These are phyloP conservation scores for Diplodia scrobiculata DNA, from an alignment of 2,329 filamentous ascomycete genomes.

Conservation along the genomic window DNA sequence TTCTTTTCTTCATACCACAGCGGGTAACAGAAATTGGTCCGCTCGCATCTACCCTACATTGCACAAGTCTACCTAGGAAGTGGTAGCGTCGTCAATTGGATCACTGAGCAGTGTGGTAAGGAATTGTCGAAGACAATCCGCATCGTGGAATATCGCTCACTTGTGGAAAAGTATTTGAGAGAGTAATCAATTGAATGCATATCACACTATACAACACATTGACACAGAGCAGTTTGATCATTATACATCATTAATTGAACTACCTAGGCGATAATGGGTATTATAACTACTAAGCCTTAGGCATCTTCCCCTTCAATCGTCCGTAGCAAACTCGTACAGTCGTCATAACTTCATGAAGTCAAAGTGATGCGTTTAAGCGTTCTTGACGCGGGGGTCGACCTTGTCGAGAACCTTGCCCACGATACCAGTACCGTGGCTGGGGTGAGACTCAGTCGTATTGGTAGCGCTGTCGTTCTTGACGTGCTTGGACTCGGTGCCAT, in stretches of 20 bases:
- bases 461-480: not conserved
- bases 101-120: too few species aligned
- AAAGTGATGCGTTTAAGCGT: not conserved
- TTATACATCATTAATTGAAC: not conserved
- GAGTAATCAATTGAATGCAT: not conserved
- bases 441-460: constrained; percentile 12
- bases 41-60: too few species aligned
- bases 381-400: constrained; percentile 29
- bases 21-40: too few species aligned
- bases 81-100: too few species aligned
- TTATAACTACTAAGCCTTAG: not conserved
- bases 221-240: not conserved
- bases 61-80: too few species aligned
- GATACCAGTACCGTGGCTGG: not conserved
- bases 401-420: constrained; percentile 25
- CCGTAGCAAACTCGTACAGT: not conserved
- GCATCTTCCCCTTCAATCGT: not conserved
- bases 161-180: too few species aligned
- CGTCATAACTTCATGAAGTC: not conserved
- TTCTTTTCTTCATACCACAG: too few species aligned
- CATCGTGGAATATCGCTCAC: too few species aligned
- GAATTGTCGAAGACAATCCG: too few species aligned
- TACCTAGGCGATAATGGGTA: not conserved
- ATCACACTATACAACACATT: not conserved
- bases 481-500: not conserved